Conservation (phyloP, 148 eudicot species). For the Amaranthus hypochondriacus region DNA sequence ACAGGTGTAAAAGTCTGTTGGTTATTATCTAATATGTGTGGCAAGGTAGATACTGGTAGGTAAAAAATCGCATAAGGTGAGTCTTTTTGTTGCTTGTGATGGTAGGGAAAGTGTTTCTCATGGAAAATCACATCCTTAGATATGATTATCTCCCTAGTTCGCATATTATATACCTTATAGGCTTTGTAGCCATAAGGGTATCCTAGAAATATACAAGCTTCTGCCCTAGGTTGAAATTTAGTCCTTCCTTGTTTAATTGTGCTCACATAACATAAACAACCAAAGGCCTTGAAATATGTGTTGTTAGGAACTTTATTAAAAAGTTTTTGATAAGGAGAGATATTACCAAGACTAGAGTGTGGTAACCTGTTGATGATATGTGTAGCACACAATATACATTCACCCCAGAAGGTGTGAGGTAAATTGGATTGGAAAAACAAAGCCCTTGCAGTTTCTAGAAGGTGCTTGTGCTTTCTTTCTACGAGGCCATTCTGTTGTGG, state of each 20-base stretch:
- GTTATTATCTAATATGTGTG: no score
- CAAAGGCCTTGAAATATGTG: no score
- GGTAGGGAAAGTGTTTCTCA: no score
- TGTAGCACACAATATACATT: background rate
- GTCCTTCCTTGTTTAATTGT: background rate
- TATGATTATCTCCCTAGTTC: no score
- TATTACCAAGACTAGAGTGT: background rate
- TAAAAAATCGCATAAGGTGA: no score
- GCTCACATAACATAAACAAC: background rate
- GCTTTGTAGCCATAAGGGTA: no score
- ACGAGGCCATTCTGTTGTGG: slow-evolving; percentile 13
- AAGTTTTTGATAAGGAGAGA: background rate
- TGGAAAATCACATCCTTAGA: no score
- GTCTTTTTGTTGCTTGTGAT: no score
- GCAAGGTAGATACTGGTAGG: no score
- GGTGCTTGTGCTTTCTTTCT: background rate
- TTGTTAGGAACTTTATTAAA: background rate
- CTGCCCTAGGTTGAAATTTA: background rate
- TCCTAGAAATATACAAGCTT: no score
- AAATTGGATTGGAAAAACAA: background rate
- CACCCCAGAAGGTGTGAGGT: background rate
- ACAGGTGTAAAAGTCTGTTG: no score
- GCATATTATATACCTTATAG: no score
- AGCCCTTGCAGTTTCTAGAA: background rate
- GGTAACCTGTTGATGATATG: background rate